Conservation (phyloP, 1,139 yeast genomes). For the Geotrichum cucujoidarum region DNA sequence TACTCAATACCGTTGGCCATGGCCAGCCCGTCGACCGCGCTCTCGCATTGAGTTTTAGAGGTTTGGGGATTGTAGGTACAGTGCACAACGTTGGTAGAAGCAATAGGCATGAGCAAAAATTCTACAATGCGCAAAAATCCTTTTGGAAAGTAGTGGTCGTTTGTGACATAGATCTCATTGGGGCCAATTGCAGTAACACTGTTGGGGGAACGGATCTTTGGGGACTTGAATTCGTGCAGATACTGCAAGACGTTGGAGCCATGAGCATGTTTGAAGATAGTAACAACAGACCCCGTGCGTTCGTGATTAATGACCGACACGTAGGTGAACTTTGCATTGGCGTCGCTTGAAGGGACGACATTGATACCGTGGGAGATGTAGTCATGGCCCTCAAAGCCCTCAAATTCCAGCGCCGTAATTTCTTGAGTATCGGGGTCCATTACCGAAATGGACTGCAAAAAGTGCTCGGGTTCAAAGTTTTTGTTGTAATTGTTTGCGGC, state of each 20-base stretch:
- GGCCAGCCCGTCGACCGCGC: slow-evolving; percentile 13
- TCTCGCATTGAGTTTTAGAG: slow-evolving; percentile 14
- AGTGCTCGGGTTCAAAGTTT: neutral
- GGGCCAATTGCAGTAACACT: slow-evolving; percentile 20
- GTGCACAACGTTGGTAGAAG: slow-evolving; percentile 18
- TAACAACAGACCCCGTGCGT: slow-evolving; percentile 19
- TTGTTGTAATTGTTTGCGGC: neutral
- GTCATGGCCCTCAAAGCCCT: slow-evolving; percentile 15
- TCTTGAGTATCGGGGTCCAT: slow-evolving; percentile 13
- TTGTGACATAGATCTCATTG: slow-evolving; percentile 21
- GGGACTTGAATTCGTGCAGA: slow-evolving; percentile 17
- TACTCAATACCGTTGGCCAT: slow-evolving; percentile 23
- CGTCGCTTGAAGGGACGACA: slow-evolving; percentile 8
- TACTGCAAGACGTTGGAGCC: slow-evolving; percentile 16
- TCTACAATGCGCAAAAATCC: slow-evolving; percentile 15
- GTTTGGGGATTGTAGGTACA: slow-evolving; percentile 11
- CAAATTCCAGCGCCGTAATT: slow-evolving; percentile 9
- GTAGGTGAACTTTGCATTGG: slow-evolving; percentile 14
- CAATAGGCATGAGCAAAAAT: slow-evolving; percentile 15
- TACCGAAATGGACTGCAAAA: slow-evolving; percentile 14
- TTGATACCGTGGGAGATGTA: slow-evolving; percentile 23
- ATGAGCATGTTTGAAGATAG: slow-evolving; percentile 21
- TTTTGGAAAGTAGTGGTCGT: slow-evolving; percentile 21
- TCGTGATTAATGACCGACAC: slow-evolving; percentile 23
- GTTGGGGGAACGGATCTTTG: slow-evolving; percentile 21